A percentile compares a stretch with the other conserved stretches of the same genome.
phyloP scores from a whole-genome alignment of 2,329 filamentous ascomycete species.

The Coniosporium tulheliwenetii region DNA sequence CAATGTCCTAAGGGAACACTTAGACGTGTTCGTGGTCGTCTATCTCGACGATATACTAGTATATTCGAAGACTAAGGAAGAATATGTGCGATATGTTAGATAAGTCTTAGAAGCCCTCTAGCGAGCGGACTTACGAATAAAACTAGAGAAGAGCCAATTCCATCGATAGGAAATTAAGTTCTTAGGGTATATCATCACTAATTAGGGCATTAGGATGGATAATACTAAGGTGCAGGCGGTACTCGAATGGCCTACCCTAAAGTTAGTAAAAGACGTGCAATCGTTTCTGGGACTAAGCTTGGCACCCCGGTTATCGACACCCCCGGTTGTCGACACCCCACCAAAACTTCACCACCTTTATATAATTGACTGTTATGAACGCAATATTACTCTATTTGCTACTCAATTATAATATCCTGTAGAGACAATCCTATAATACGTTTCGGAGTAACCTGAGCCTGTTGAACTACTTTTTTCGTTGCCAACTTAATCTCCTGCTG shows the following conservation, averaged over 20 bases:
- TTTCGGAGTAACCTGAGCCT: too few relatives aligned
- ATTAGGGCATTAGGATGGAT: constrained; percentile 1
- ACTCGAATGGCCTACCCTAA: neutral
- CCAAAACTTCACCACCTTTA: too few relatives aligned
- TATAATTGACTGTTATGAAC: too few relatives aligned
- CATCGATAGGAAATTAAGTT: constrained; percentile 4
- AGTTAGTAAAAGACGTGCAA: constrained; percentile 1
- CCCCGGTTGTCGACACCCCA: too few relatives aligned
- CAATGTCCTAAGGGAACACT: constrained; percentile 5
- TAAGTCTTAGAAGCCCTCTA: constrained; percentile 5
- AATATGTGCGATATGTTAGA: constrained; percentile 4
- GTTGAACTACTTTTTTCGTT: too few relatives aligned
- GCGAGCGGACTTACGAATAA: constrained; percentile 1
- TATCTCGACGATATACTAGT: neutral
- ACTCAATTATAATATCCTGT: too few relatives aligned
- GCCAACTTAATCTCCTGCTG: too few relatives aligned
- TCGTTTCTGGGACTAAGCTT: constrained; percentile 3
- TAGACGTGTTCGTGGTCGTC: constrained; percentile 7
- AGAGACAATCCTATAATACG: too few relatives aligned
- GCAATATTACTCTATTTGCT: too few relatives aligned
- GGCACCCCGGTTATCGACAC: too few relatives aligned
- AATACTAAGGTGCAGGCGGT: neutral
- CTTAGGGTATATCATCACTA: constrained; percentile 5
- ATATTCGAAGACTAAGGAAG: neutral
- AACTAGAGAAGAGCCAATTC: constrained; percentile 6